phyloP scores from a whole-genome alignment of 768 basidiomycete genomes.

The Calocera cornea region DNA sequence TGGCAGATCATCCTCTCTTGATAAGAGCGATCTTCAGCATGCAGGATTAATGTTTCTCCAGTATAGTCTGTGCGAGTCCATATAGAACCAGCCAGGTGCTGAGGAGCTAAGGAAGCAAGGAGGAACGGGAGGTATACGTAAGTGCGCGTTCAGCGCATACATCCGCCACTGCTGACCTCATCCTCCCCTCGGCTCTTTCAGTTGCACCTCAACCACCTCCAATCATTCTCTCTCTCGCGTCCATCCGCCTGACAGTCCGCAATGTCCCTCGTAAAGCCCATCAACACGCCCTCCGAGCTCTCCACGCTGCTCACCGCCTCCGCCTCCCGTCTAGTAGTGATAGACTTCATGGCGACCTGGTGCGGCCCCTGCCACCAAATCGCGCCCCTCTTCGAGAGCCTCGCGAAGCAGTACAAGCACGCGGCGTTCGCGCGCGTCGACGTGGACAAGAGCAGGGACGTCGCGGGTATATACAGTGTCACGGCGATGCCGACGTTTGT shows the following conservation, averaged over 20 bases:
- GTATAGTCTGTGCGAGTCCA: too few relatives aligned
- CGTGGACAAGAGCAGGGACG: slow-evolving; percentile 12
- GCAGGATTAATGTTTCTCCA: too few relatives aligned
- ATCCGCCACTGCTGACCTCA: too few relatives aligned
- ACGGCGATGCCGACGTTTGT: slow-evolving; percentile 17
- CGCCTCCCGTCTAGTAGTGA: not conserved
- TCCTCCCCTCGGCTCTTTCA: too few relatives aligned
- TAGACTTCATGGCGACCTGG: not conserved
- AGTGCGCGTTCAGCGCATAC: too few relatives aligned
- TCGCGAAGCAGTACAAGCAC: slow-evolving; percentile 9
- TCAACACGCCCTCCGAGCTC: not conserved
- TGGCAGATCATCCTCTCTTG: too few relatives aligned
- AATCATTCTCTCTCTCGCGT: not conserved
- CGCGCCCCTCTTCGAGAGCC: not conserved
- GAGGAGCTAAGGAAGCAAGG: too few relatives aligned
- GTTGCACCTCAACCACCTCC: too few relatives aligned
- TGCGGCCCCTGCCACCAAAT: not conserved
- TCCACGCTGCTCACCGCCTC: not conserved
- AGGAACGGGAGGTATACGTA: too few relatives aligned
- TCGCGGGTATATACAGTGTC: slow-evolving; percentile 12
- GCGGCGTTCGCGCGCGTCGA: slow-evolving; percentile 15
- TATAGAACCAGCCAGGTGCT: too few relatives aligned
- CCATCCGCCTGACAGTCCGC: not conserved
- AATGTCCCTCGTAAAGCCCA: not conserved
- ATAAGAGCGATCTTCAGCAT: too few relatives aligned